phyloP scores from a whole-genome alignment of 1,284 basidiomycete species.

The Irpex sp. region DNA sequence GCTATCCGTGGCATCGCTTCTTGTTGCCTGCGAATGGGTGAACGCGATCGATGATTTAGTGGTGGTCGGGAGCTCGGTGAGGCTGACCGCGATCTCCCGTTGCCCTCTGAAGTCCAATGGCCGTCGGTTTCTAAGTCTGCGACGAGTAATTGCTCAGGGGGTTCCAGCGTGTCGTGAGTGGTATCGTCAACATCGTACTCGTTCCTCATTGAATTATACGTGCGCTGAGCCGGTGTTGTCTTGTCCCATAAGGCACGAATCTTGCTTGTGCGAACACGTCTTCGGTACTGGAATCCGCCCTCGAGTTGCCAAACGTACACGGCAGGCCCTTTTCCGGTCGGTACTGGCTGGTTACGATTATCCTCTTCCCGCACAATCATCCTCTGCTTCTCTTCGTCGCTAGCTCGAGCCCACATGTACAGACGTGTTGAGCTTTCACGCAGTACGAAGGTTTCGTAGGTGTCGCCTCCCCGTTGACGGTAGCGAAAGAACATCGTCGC shows the following conservation, averaged over 20 bases:
- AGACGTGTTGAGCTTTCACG: neutral
- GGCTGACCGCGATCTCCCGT: no score
- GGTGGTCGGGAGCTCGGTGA: no score
- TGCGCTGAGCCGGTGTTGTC: neutral
- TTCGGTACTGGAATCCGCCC: neutral
- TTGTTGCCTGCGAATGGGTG: no score
- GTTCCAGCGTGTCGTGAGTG: no score
- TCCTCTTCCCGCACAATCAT: neutral
- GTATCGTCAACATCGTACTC: neutral
- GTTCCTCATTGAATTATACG: neutral
- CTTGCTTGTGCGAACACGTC: neutral
- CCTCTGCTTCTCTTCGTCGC: neutral
- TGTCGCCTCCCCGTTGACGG: neutral
- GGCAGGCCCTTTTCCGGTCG: neutral
- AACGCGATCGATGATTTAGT: no score
- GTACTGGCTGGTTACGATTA: neutral
- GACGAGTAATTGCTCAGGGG: no score
- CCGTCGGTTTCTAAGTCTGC: no score
- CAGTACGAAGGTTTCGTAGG: neutral
- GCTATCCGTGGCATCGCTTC: no score
- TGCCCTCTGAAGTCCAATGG: no score
- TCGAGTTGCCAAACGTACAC: neutral
- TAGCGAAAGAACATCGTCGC: neutral
- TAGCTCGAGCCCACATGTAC: neutral
- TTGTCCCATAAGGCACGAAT: neutral